These are phyloP conservation scores for Cantharellus anzutake DNA, from an alignment of 768 basidiomycete genomes.

Conservation along the genomic window DNA sequence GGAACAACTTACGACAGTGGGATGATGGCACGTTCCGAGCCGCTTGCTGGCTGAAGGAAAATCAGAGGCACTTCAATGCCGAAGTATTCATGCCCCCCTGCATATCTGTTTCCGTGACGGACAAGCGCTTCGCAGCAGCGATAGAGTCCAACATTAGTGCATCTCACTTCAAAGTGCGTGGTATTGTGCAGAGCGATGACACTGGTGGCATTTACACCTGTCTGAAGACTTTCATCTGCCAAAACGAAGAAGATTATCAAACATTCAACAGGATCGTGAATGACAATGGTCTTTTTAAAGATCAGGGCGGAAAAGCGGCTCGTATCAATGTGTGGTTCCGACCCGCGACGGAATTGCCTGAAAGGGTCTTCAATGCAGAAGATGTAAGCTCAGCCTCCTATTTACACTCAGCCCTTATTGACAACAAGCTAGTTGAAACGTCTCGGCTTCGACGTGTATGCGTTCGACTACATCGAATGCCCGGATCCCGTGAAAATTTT, in stretches of 20 bases:
- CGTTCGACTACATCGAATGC: slow-evolving; percentile 60
- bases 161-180: slow-evolving; percentile 42
- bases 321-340: slow-evolving; percentile 55
- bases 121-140: slow-evolving; percentile 39
- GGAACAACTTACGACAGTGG: slow-evolving; percentile 30
- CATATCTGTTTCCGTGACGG: slow-evolving; percentile 49
- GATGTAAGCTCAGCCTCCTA: slow-evolving; percentile 25
- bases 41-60: slow-evolving; percentile 37
- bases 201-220: not conserved
- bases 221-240: slow-evolving; percentile 63
- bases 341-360: slow-evolving; percentile 12
- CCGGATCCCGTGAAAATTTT: slow-evolving; percentile 58
- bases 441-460: slow-evolving; percentile 65
- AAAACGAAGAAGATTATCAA: slow-evolving; percentile 65
- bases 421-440: slow-evolving; percentile 27
- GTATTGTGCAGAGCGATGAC: not conserved
- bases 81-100: slow-evolving; percentile 75
- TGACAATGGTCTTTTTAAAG: slow-evolving; percentile 37
- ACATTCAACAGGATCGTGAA: slow-evolving; percentile 47
- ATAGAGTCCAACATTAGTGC: slow-evolving; percentile 54
- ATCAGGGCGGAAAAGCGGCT: slow-evolving; percentile 16
- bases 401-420: slow-evolving; percentile 1
- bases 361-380: slow-evolving; percentile 24
- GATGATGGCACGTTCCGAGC: slow-evolving; percentile 44
- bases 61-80: slow-evolving; percentile 49